phyloP scores from a whole-genome alignment of 768 basidiomycete species.

The Cystofilobasidium ferigula region DNA sequence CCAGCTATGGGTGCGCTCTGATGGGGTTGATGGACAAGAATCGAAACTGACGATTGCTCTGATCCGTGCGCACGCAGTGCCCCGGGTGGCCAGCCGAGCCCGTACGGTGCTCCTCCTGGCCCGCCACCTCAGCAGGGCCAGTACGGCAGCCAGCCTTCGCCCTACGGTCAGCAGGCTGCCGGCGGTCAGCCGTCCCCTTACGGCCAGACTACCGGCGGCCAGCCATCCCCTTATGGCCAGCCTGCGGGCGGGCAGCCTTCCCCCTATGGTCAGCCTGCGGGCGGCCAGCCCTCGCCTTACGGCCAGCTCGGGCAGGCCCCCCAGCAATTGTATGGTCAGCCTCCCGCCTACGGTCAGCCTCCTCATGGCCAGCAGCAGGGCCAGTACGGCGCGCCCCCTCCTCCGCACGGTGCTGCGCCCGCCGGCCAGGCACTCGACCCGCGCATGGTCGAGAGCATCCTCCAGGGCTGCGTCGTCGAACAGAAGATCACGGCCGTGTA shows the following conservation, averaged over 20 bases:
- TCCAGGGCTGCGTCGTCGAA: conserved; percentile 26
- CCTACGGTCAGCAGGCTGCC: conserved; percentile 9
- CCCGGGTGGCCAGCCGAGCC: no score
- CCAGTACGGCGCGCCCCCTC: conserved; percentile 17
- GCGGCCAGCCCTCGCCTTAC: neutral
- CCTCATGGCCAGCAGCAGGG: conserved; percentile 11
- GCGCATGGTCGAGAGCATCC: conserved; percentile 20
- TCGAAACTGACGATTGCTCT: no score
- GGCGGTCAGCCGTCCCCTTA: neutral
- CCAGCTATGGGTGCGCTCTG: neutral
- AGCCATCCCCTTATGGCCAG: neutral
- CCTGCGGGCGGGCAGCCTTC: neutral
- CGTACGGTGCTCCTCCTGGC: conserved; percentile 5
- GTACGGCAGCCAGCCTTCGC: conserved; percentile 4
- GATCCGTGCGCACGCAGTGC: no score
- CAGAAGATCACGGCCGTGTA: conserved; percentile 41
- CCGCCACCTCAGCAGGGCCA: neutral
- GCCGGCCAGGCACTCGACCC: conserved; percentile 3
- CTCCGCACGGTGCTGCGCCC: neutral
- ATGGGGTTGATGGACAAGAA: no score
- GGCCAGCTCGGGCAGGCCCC: neutral
- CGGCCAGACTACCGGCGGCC: neutral
- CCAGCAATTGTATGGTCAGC: no score
- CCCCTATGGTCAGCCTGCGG: neutral
- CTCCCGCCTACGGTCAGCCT: conserved; percentile 14